phyloP scores from a whole-genome alignment of 495 filamentous ascomycete genomes.

The Margaritispora aquatica region DNA sequence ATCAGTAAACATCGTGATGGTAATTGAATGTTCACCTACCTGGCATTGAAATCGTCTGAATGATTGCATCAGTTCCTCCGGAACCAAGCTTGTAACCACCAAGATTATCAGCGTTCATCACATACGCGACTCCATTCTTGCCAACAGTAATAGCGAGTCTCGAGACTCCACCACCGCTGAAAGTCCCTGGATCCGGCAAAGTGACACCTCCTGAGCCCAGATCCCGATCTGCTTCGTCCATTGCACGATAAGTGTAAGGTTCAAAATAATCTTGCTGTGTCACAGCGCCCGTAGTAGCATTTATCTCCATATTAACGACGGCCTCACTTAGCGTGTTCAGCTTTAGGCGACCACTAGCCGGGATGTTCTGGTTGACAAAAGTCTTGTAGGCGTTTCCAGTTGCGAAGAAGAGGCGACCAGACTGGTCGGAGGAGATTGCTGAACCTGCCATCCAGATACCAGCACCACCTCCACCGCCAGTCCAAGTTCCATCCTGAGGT shows the following conservation, averaged over 20 bases:
- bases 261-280: slow-evolving; percentile 27
- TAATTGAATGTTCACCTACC: slow-evolving; percentile 26
- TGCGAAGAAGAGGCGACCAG: slow-evolving; percentile 31
- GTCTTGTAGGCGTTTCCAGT: slow-evolving; percentile 28
- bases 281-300: slow-evolving; percentile 14
- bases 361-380: slow-evolving; percentile 28
- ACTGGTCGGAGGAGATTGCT: not conserved
- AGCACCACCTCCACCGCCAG: slow-evolving; percentile 21
- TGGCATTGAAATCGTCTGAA: slow-evolving; percentile 27
- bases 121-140: slow-evolving; percentile 32
- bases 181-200: slow-evolving; percentile 28
- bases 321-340: slow-evolving; percentile 21
- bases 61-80: slow-evolving; percentile 29
- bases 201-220: slow-evolving; percentile 31
- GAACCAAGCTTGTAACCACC: slow-evolving; percentile 35
- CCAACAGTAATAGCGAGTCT: slow-evolving; percentile 28
- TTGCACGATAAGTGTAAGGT: slow-evolving; percentile 25
- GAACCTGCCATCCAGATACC: slow-evolving; percentile 16
- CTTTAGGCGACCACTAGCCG: slow-evolving; percentile 29
- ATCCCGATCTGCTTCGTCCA: slow-evolving; percentile 27
- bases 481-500: slow-evolving; percentile 21
- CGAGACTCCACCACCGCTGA: slow-evolving; percentile 25
- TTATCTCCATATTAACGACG: slow-evolving; percentile 17
- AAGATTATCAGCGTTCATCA: slow-evolving; percentile 33
- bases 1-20: not conserved